Evolutionary conservation across 208 protist species (phyloP).

Genomic region (Perkinsela sp.): DNA sequence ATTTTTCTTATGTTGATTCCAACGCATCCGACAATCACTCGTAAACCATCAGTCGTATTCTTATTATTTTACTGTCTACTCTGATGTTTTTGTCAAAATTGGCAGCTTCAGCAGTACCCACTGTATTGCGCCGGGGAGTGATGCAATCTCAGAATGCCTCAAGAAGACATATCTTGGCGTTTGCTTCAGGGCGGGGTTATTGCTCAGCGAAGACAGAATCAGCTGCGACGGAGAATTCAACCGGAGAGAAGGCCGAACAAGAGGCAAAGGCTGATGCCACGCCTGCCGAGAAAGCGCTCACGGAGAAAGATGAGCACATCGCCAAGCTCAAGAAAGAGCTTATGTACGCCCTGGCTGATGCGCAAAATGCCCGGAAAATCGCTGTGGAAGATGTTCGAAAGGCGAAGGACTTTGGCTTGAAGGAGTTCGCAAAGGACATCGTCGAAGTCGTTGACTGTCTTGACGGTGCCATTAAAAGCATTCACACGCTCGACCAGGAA

Average conservation of each 20-base stretch:
- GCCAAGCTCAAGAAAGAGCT: slow-evolving; percentile 45
- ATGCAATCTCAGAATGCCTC: too few species aligned
- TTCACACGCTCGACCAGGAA: slow-evolving; percentile 16
- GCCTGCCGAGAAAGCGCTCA: slow-evolving; percentile 27
- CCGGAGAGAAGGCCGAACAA: background rate
- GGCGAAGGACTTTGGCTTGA: slow-evolving; percentile 49
- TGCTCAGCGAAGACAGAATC: background rate
- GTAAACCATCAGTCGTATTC: too few species aligned
- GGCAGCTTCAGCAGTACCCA: too few species aligned
- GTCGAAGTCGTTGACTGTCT: slow-evolving; percentile 67
- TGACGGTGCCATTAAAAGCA: slow-evolving; percentile 44
- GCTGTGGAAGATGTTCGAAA: slow-evolving; percentile 59
- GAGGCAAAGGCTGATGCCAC: background rate
- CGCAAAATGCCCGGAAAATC: slow-evolving; percentile 54
- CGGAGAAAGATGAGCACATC: slow-evolving; percentile 16
- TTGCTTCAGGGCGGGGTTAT: background rate
- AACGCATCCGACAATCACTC: too few species aligned
- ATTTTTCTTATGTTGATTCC: too few species aligned
- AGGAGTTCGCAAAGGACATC: slow-evolving; percentile 62
- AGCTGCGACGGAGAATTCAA: background rate
- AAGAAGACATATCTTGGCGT: background rate
- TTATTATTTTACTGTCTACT: too few species aligned
- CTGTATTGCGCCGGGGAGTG: too few species aligned
- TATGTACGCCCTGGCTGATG: slow-evolving; percentile 47
- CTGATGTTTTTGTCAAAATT: too few species aligned